Percentiles rank a stretch among this genome's conserved stretches.
These are phyloP conservation scores for Blastobotrys muscicola DNA, from an alignment of 805 yeast species.

Conservation along the genomic window DNA sequence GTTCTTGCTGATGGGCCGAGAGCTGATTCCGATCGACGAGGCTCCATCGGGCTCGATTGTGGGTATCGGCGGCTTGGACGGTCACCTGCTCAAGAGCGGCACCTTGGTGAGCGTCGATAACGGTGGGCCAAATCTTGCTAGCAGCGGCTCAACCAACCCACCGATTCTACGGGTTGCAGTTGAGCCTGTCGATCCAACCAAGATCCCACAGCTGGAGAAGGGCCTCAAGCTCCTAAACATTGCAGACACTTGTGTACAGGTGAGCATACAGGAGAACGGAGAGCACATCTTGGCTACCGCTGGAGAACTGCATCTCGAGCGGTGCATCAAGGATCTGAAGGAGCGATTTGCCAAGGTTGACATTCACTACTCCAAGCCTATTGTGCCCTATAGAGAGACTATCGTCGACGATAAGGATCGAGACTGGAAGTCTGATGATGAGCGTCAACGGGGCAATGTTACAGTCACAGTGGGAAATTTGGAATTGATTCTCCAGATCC, in stretches of 20 bases:
- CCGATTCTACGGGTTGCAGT: conserved; percentile 93
- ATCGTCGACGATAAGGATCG: conserved; percentile 41
- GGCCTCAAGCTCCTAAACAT: conserved; percentile 73
- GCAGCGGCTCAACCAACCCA: conserved; percentile 62
- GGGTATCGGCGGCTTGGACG: conserved; percentile 87
- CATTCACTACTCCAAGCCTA: conserved; percentile 79
- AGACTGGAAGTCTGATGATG: conserved; percentile 23
- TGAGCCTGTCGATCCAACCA: conserved; percentile 85
- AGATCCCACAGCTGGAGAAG: conserved; percentile 61
- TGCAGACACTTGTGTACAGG: conserved; percentile 92
- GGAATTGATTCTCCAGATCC: conserved; percentile 32
- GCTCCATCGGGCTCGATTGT: conserved; percentile 95
- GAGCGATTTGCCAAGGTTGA: conserved; percentile 91
- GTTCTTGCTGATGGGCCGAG: conserved; percentile 87
- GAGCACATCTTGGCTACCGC: conserved; percentile 92
- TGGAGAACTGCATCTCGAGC: conserved; percentile 91
- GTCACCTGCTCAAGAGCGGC: conserved; percentile 75
- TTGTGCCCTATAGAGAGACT: conserved; percentile 89
- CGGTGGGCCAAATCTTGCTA: conserved; percentile 67
- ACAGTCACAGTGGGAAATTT: conserved; percentile 44
- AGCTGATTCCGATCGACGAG: conserved; percentile 59
- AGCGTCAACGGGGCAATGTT: conserved; percentile 18
- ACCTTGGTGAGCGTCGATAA: conserved; percentile 55
- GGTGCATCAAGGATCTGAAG: conserved; percentile 83
- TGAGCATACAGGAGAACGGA: conserved; percentile 78